Percentiles rank a stretch among this genome's conserved stretches.
These are phyloP conservation scores for Vicia sativa DNA, from an alignment of 306 rosid genomes.

Conservation along the genomic window DNA sequence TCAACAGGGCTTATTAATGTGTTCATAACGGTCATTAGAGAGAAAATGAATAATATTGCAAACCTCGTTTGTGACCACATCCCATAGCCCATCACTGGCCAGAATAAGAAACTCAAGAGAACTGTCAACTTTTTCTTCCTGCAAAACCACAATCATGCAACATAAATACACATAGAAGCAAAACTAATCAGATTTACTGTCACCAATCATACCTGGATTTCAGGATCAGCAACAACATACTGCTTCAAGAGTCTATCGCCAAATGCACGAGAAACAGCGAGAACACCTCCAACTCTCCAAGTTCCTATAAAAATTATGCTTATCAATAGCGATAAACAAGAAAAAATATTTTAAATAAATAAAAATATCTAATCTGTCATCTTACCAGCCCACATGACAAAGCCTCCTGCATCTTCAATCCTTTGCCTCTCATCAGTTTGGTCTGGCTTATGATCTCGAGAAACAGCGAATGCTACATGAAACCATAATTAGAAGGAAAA, in stretches of 20 bases:
- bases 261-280: conserved; percentile 97
- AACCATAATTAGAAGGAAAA: conserved; percentile 31
- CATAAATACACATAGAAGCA: conserved; percentile 19
- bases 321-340: conserved; percentile 18
- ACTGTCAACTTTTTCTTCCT: conserved; percentile 91
- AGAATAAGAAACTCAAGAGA: conserved; percentile 93
- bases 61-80: conserved; percentile 96
- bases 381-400: conserved; percentile 98
- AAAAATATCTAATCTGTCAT: conserved; percentile 12
- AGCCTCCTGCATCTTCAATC: conserved; percentile 94
- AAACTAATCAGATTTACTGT: background rate
- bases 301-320: conserved; percentile 62
- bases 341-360: conserved; percentile 4
- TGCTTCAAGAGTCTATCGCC: conserved; percentile 97
- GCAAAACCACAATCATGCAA: conserved; percentile 39
- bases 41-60: conserved; percentile 25
- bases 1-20: background rate
- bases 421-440: conserved; percentile 96
- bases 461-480: conserved; percentile 85
- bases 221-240: conserved; percentile 98
- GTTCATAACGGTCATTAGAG: background rate
- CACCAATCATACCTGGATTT: conserved; percentile 67
- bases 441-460: conserved; percentile 98
- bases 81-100: conserved; percentile 98
- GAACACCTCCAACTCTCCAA: conserved; percentile 99